Base-by-base conservation (phyloP, 139 green algal species). In the Haematococcus sp. region DNA sequence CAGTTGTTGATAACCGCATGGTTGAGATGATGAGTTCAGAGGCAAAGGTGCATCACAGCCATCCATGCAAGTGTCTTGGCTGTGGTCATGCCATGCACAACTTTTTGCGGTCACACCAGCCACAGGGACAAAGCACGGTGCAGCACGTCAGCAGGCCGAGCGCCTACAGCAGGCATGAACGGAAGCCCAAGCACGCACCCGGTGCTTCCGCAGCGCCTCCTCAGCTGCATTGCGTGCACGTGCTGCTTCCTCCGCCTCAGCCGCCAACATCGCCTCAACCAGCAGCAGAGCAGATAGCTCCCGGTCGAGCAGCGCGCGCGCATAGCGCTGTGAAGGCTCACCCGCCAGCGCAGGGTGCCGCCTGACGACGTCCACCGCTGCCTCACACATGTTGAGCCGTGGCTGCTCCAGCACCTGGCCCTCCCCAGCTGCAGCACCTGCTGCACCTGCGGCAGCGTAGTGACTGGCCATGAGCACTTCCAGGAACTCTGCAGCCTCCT, bases 221-320 rank as follows among this genome's bases (percentile, higher is more conserved):
- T 85, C 71, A 11, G 77, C 78, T 55, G 84, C 85, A 16, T 66
- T 54, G 1, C 79, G 59, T 33, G 86, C 86, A 0, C 74, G 66
- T 2, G 59, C 76, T 17, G 79, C 78, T 46, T 87, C 79, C 20
- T 83, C 75, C 13, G 73, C 76, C 67, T 95, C 88, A 15, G 81
- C 68, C 15, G 65, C 64, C 35, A 91, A 83, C 87, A 93, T 91
- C n/a, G 83, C 83, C 79, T 91, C 84, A 5, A 84, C 75, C 16
- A 94, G 86, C 40, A 83, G 68, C 51, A 93, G 75, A 23, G 86
- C 86, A 0, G 88, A 81, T 25, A 88, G 65, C 76, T 94, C 89
- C 0, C 89, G 81, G 56, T 92, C 84, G 11, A 94, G 76, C 77
- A 94, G 77, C 13, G 88, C 82, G 20, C 77, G 60, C 1, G 90